A percentile compares a stretch with the other conserved stretches of the same genome.
Evolutionary conservation across 306 rosid species (phyloP).

Genomic region (Castanea sativa): DNA sequence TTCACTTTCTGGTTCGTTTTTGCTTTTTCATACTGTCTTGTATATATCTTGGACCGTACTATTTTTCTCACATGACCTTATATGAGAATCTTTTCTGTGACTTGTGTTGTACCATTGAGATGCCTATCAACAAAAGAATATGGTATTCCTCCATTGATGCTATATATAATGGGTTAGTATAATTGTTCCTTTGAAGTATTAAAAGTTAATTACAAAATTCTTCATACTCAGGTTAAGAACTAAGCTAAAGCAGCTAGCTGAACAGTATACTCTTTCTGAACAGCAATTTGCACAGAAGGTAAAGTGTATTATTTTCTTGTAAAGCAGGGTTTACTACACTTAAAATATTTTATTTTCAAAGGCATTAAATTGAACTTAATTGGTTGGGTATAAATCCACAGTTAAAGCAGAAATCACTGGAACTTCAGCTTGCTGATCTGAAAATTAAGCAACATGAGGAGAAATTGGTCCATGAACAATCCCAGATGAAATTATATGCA

Average conservation of each 20-base stretch:
- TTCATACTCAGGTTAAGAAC: conserved; percentile 66
- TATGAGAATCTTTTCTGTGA: not conserved
- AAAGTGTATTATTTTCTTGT: conserved; percentile 20
- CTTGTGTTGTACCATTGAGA: not conserved
- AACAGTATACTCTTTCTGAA: conserved; percentile 74
- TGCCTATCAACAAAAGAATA: conserved; percentile 1
- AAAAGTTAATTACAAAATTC: conserved; percentile 1
- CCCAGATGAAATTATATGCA: conserved; percentile 85
- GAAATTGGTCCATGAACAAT: conserved; percentile 74
- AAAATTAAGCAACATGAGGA: conserved; percentile 87
- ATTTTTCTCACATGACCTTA: not conserved
- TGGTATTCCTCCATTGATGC: not conserved
- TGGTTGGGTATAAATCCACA: conserved; percentile 44
- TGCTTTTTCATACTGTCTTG: not conserved
- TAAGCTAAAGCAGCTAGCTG: conserved; percentile 76
- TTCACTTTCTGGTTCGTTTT: not conserved
- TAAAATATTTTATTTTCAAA: conserved; percentile 13
- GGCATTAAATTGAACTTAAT: conserved; percentile 6
- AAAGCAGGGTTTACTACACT: not conserved
- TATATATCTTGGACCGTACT: not conserved
- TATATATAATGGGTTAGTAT: conserved; percentile 1
- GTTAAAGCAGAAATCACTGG: conserved; percentile 88
- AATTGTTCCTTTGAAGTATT: conserved; percentile 2
- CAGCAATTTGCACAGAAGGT: conserved; percentile 83
- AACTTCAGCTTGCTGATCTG: conserved; percentile 89